Evolutionary conservation across 2,329 filamentous ascomycete species (phyloP).

Genomic region (Ceratocystis colombiana): DNA sequence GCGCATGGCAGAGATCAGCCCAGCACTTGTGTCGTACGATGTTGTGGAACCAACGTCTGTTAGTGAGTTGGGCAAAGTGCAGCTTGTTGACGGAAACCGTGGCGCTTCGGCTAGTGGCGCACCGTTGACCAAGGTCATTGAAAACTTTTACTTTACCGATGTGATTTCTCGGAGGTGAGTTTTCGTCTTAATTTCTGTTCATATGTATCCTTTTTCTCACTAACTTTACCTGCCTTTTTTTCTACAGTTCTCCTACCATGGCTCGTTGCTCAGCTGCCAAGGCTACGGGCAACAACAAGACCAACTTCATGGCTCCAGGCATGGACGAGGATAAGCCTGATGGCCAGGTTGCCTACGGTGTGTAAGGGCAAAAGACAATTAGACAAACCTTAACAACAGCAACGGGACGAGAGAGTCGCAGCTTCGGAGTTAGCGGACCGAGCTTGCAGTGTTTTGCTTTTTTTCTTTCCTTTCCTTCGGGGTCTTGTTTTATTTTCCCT

Average conservation of each 20-base stretch:
- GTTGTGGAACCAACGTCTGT: conserved; percentile 74
- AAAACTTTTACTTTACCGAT: conserved; percentile 98
- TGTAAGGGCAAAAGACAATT: conserved; percentile 32
- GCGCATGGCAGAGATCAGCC: conserved; percentile 91
- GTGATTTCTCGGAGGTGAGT: conserved; percentile 86
- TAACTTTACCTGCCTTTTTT: neutral
- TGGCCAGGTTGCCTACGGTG: conserved; percentile 52
- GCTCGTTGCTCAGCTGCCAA: conserved; percentile 92
- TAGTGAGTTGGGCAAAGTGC: conserved; percentile 72
- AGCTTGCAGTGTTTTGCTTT: conserved; percentile 15
- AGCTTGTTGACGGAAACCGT: conserved; percentile 95
- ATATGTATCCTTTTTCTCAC: neutral
- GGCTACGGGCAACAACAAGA: conserved; percentile 66
- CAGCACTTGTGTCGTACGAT: conserved; percentile 80
- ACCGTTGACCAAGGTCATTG: conserved; percentile 72
- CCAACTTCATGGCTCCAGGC: conserved; percentile 68
- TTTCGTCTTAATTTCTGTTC: neutral
- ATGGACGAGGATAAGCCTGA: conserved; percentile 52
- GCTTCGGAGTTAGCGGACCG: conserved; percentile 4
- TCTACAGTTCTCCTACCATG: conserved; percentile 86
- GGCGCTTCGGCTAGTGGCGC: conserved; percentile 61
- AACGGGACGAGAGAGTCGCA: conserved; percentile 7
- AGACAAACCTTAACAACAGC: conserved; percentile 10
- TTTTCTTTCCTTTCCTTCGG: conserved; percentile 9
- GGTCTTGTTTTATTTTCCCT: conserved; percentile 2